Base-by-base conservation (phyloP, 179 eudicot genomes). In the Vitellaria paradoxa region DNA sequence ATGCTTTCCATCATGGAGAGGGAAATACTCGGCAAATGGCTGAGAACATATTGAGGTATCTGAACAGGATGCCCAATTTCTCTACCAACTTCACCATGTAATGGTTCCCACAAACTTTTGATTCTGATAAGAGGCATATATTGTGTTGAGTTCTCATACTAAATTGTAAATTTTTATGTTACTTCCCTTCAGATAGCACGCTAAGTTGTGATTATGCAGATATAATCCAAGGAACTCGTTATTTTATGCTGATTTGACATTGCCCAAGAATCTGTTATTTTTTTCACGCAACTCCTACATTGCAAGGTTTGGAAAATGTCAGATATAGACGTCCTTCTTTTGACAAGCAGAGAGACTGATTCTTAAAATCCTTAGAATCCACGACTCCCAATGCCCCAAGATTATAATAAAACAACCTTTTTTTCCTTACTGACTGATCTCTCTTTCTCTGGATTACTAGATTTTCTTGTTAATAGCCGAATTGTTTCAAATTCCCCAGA, bases 1-100 rank as follows among this genome's bases (percentile, higher is more conserved):
- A 80, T 73, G 94, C 93, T 81, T 88, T 91, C 67, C 94, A 91
- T 76, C 94, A 91, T 61, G 94, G 97, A 18, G 96, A 94, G 77
- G 82, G 86, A n/a, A 80, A 79, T 61, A 94, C 93, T 12, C 86
- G 92, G 83, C 85, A 91, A 81, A 88, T 87, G 87, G 97, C 98
- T 10, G 97, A 94, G 76, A 93, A 85, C 80, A 91, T 93, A 70
- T 85, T 94, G 77, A 82, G 86, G 80, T 86, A 85, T 81, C 82
- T 94, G 70, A 86, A 93, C 73, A 87, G 86, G 80, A 85, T 91
- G 89, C 96, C 97, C 3, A 85, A 79, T 70, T 74, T 75, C 73
- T 79, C 87, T 21, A 84, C 70, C 47, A 78, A 74, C 49, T 77
- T 77, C 24, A 49, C 80, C 55, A 79, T 60, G 63, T 70, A 56